Evolutionary conservation across 805 yeast genomes (phyloP).

Genomic region (Tetrapisispora namnaoensis): DNA sequence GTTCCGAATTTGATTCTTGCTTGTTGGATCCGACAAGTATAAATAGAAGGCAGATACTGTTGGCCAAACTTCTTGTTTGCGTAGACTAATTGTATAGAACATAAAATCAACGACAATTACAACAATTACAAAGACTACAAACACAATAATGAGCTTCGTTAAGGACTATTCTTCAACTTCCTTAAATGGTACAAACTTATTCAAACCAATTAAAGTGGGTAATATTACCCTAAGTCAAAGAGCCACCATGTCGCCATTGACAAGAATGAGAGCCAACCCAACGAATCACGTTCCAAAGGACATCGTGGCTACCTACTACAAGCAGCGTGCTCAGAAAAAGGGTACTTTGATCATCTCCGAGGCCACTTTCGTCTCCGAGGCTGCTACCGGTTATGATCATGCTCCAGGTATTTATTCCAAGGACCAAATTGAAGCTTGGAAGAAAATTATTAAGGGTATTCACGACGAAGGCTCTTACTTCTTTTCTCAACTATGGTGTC

Average conservation of each 20-base stretch:
- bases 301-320: constrained; percentile 40
- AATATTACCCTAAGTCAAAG: constrained; percentile 27
- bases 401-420: constrained; percentile 43
- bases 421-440: constrained; percentile 41
- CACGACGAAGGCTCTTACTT: constrained; percentile 40
- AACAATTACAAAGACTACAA: no score
- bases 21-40: no score
- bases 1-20: no score
- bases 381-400: constrained; percentile 32
- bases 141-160: no score
- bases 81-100: no score
- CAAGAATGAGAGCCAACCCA: constrained; percentile 31
- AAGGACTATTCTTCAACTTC: no score
- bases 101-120: no score
- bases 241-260: constrained; percentile 34
- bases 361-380: constrained; percentile 39
- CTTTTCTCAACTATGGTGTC: constrained; percentile 43
- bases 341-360: constrained; percentile 50
- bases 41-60: no score
- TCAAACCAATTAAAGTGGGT: constrained; percentile 37
- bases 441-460: constrained; percentile 36
- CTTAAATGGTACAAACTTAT: constrained; percentile 27
- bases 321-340: constrained; percentile 39
- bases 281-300: constrained; percentile 33
- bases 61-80: no score